phyloP scores from a whole-genome alignment of 805 yeast species.

The Wickerhamiella spandovensis region DNA sequence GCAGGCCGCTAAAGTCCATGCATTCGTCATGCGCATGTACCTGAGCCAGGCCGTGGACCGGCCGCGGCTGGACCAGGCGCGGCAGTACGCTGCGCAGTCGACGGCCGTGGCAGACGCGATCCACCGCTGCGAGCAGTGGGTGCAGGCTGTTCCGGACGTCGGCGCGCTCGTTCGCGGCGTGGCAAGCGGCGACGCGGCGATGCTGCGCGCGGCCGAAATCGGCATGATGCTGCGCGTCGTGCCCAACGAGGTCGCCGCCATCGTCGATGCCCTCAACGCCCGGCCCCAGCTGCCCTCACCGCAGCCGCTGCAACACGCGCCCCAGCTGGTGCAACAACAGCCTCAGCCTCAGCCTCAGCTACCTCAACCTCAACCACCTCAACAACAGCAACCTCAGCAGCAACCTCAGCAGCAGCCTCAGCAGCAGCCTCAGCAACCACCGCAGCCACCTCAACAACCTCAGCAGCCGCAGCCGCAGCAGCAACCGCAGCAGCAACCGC shows the following conservation, averaged over 20 bases:
- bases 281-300: too few species aligned
- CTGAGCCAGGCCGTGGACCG: neutral
- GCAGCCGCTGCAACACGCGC: too few species aligned
- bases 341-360: neutral
- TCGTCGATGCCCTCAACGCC: neutral
- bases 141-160: neutral
- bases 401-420: neutral
- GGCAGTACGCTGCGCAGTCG: neutral
- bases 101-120: neutral
- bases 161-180: neutral
- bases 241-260: neutral
- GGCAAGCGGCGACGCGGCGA: neutral
- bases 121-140: neutral
- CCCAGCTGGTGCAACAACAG: too few species aligned
- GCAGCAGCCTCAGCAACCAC: neutral
- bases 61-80: conserved; percentile 2
- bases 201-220: neutral
- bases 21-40: neutral
- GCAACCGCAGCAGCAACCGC: neutral
- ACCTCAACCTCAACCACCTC: neutral
- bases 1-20: neutral
- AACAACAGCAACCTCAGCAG: neutral
- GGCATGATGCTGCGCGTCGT: neutral
- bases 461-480: neutral
- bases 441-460: neutral